phyloP scores from a whole-genome alignment of 2,329 filamentous ascomycete species.

The Fusarium vanettenii region DNA sequence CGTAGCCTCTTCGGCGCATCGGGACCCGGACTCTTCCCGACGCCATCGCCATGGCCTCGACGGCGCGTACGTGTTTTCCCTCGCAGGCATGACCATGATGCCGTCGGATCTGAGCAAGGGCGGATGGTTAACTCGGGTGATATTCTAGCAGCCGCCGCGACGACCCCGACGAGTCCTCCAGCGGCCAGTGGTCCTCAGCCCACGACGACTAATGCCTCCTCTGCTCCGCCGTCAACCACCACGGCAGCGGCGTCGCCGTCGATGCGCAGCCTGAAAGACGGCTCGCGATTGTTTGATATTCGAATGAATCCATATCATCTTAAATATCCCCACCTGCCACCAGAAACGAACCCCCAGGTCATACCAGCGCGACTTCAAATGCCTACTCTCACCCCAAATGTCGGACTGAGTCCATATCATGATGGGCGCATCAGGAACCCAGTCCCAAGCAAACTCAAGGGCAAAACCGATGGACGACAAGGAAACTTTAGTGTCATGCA shows the following conservation, averaged over 20 bases:
- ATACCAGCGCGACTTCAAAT: not conserved
- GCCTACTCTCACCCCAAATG: not conserved
- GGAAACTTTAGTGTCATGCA: conserved; percentile 74
- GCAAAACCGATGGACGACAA: conserved; percentile 65
- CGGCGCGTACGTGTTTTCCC: conserved; percentile 41
- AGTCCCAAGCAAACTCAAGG: conserved; percentile 71
- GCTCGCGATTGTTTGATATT: conserved; percentile 19
- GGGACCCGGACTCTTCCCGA: conserved; percentile 31
- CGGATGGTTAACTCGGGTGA: conserved; percentile 25
- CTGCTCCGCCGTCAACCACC: conserved; percentile 8
- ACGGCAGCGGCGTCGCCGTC: conserved; percentile 1
- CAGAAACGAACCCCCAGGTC: not conserved
- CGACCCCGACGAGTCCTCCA: conserved; percentile 7
- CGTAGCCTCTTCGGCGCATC: conserved; percentile 25
- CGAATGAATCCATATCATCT: conserved; percentile 13
- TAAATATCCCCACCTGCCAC: not conserved
- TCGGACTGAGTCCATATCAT: conserved; percentile 36
- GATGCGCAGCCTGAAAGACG: conserved; percentile 9
- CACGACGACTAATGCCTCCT: conserved; percentile 4
- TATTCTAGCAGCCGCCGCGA: conserved; percentile 21
- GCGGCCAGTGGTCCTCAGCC: not conserved
- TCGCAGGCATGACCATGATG: not conserved
- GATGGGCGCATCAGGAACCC: conserved; percentile 61
- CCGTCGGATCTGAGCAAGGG: not conserved
- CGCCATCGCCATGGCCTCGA: conserved; percentile 47